A percentile compares a stretch with the other conserved stretches of the same genome.
Conservation (phyloP, 495 filamentous ascomycete genomes). For the Xylaria venustula region DNA sequence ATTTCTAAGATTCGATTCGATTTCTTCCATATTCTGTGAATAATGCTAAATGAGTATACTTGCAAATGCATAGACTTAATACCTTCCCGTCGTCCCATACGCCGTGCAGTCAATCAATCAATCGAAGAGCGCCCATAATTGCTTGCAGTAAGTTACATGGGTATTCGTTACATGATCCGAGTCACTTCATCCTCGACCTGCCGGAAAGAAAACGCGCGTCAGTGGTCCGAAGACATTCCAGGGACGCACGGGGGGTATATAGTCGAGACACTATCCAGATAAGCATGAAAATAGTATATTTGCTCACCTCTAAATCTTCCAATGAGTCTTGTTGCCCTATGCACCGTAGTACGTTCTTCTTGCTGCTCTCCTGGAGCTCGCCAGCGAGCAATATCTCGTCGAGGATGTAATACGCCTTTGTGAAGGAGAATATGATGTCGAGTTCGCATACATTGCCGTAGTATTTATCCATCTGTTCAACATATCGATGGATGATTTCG, state of each 20-base stretch:
- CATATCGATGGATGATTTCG: conserved; percentile 97
- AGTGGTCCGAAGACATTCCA: conserved; percentile 43
- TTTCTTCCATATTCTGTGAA: conserved; percentile 34
- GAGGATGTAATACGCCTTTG: conserved; percentile 98
- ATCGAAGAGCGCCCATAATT: conserved; percentile 6
- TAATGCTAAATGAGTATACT: conserved; percentile 29
- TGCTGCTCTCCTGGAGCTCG: conserved; percentile 98
- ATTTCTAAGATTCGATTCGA: conserved; percentile 37
- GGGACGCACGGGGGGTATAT: conserved; percentile 10
- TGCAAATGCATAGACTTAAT: conserved; percentile 21
- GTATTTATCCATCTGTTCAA: conserved; percentile 99
- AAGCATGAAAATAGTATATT: conserved; percentile 8
- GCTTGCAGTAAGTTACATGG: conserved; percentile 26
- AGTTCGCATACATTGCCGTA: conserved; percentile 99
- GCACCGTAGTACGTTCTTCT: conserved; percentile 94
- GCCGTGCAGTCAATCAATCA: conserved; percentile 10
- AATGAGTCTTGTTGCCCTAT: conserved; percentile 93
- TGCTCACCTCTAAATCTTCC: conserved; percentile 95
- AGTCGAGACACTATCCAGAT: background rate
- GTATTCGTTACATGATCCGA: conserved; percentile 78
- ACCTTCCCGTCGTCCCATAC: conserved; percentile 17
- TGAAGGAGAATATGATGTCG: conserved; percentile 99
- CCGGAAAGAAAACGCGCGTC: conserved; percentile 50
- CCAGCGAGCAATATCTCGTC: conserved; percentile 95
- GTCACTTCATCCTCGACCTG: conserved; percentile 97